Percentiles rank a stretch among this genome's conserved stretches.
Conservation (phyloP, 2,329 filamentous ascomycete species). For the Fusarium sp. region DNA sequence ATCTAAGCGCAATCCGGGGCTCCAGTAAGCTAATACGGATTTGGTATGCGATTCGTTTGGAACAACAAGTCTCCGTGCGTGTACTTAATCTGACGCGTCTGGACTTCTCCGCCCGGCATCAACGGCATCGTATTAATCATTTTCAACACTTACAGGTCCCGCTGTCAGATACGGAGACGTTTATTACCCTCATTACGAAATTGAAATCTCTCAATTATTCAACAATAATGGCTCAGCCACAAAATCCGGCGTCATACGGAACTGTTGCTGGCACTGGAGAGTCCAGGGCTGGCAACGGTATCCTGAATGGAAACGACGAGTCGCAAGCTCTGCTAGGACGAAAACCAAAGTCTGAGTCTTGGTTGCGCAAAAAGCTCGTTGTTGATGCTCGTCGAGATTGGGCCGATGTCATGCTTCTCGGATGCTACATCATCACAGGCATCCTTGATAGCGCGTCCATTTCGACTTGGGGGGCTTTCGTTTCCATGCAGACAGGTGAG, state of each 20-base stretch:
- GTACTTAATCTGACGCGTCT: neutral
- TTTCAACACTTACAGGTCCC: neutral
- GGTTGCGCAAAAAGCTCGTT: conserved; percentile 32
- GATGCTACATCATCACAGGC: conserved; percentile 82
- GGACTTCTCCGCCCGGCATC: neutral
- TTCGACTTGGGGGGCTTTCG: conserved; percentile 82
- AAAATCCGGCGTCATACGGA: conserved; percentile 28
- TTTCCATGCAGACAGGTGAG: conserved; percentile 84
- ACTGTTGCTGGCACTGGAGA: conserved; percentile 17
- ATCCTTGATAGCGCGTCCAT: conserved; percentile 81
- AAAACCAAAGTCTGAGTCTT: conserved; percentile 30
- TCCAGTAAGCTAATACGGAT: neutral
- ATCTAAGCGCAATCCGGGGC: neutral
- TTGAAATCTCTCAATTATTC: neutral
- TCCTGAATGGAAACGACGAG: conserved; percentile 10
- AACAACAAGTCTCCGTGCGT: neutral
- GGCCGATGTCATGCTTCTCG: conserved; percentile 76
- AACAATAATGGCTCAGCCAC: conserved; percentile 24
- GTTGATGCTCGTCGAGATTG: conserved; percentile 59
- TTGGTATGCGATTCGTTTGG: neutral
- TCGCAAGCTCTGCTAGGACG: conserved; percentile 29
- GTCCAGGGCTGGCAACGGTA: conserved; percentile 15
- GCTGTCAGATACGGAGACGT: neutral
- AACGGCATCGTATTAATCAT: neutral
- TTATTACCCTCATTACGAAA: neutral